These are phyloP conservation scores for Penicillium sp. DNA, from an alignment of 2,329 filamentous ascomycete species.

Conservation along the genomic window DNA sequence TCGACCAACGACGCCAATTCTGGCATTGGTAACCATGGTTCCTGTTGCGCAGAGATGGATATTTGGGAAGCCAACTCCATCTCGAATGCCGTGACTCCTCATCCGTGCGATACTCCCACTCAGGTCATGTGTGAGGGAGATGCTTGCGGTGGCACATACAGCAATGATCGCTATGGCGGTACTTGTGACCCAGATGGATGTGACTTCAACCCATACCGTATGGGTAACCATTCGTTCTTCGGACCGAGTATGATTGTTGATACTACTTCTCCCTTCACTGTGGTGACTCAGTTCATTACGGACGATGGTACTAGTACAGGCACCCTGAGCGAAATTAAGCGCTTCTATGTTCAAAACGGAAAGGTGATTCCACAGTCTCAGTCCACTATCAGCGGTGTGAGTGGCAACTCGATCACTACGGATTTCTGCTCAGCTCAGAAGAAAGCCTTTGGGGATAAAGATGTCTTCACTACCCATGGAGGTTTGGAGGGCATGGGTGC, in stretches of 20 bases:
- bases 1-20: conserved; percentile 56
- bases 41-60: conserved; percentile 69
- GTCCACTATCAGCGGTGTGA: conserved; percentile 47
- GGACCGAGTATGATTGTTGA: conserved; percentile 59
- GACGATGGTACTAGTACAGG: conserved; percentile 51
- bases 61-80: conserved; percentile 69
- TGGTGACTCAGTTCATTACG: conserved; percentile 66
- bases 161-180: conserved; percentile 57
- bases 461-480: conserved; percentile 55
- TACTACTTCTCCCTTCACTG: conserved; percentile 59
- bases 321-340: conserved; percentile 59
- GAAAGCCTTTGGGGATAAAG: conserved; percentile 54
- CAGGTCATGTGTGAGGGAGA: conserved; percentile 53
- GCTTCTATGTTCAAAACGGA: conserved; percentile 65
- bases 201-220: conserved; percentile 68
- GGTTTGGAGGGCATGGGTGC: conserved; percentile 56
- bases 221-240: conserved; percentile 63
- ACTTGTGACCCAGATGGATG: conserved; percentile 68
- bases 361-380: conserved; percentile 57
- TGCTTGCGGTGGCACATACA: conserved; percentile 54
- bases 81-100: conserved; percentile 63
- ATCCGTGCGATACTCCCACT: conserved; percentile 57
- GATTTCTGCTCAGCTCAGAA: conserved; percentile 59
- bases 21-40: conserved; percentile 54
- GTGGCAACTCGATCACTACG: conserved; percentile 56